These are phyloP conservation scores for Tephrocybe sp. DNA, from an alignment of 768 basidiomycete species.

Conservation along the genomic window DNA sequence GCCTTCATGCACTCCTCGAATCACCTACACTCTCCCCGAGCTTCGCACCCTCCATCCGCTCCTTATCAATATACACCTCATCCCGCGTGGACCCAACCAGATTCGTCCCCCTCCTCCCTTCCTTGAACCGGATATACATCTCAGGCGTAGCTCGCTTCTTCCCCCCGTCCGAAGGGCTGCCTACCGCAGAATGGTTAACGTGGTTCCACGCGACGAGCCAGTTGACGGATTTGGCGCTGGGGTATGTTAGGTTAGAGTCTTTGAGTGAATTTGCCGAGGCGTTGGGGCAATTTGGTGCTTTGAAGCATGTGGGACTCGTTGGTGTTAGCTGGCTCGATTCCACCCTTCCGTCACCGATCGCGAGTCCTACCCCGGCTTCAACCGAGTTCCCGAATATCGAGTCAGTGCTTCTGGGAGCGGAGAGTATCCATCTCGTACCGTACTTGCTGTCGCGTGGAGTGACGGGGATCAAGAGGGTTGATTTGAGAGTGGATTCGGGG, in stretches of 20 bases:
- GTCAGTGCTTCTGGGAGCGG: background rate
- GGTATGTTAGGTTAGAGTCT: background rate
- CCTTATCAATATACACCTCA: background rate
- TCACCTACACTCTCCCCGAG: background rate
- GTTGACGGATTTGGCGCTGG: background rate
- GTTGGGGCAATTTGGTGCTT: background rate
- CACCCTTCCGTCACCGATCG: background rate
- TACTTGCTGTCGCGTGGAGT: background rate
- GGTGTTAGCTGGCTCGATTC: background rate
- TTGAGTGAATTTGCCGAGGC: background rate
- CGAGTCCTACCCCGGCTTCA: background rate
- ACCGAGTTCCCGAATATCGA: background rate
- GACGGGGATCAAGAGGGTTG: background rate
- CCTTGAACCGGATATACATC: background rate
- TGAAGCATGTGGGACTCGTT: background rate
- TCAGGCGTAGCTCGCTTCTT: background rate
- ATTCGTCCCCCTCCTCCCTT: background rate
- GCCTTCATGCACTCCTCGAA: background rate
- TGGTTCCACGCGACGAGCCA: background rate
- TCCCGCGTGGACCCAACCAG: background rate
- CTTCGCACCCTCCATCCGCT: background rate
- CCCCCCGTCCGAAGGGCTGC: background rate
- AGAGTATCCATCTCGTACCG: background rate
- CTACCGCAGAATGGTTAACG: background rate
- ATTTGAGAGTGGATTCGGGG: background rate